Evolutionary conservation across 1,284 basidiomycete species (phyloP).

Genomic region (Ustilago trichophora): DNA sequence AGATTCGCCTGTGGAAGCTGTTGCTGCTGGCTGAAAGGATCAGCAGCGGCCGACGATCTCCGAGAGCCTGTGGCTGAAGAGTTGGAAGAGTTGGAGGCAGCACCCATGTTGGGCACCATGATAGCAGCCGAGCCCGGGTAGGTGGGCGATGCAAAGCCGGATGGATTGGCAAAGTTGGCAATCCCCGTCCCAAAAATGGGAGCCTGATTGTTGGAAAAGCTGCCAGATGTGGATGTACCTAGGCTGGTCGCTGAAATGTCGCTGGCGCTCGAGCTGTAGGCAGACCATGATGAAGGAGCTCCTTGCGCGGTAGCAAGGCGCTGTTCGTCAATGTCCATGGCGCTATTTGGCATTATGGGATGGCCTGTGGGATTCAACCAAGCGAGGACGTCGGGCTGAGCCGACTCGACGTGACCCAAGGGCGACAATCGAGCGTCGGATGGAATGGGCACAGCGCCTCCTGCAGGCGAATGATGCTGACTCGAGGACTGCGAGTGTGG

Average conservation of each 20-base stretch:
- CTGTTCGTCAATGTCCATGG: slow-evolving; percentile 36
- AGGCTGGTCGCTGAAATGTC: slow-evolving; percentile 22
- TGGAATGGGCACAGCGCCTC: slow-evolving; percentile 19
- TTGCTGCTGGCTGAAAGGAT: slow-evolving; percentile 17
- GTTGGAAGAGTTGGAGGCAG: slow-evolving; percentile 24
- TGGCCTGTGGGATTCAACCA: slow-evolving; percentile 30
- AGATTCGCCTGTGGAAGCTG: slow-evolving; percentile 11
- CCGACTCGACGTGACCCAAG: slow-evolving; percentile 6
- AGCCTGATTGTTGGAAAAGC: slow-evolving; percentile 7
- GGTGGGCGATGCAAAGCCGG: slow-evolving; percentile 16
- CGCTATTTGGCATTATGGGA: slow-evolving; percentile 6
- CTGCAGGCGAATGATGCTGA: slow-evolving; percentile 33
- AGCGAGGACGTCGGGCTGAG: slow-evolving; percentile 31
- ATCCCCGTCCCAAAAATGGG: slow-evolving; percentile 16
- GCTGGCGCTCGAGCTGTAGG: slow-evolving; percentile 36
- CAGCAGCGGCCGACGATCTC: slow-evolving; percentile 14
- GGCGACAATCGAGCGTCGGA: slow-evolving; percentile 26
- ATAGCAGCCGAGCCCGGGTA: slow-evolving; percentile 6
- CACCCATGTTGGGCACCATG: slow-evolving; percentile 14
- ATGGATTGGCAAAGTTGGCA: slow-evolving; percentile 3
- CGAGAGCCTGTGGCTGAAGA: slow-evolving; percentile 30
- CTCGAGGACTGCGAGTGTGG: slow-evolving; percentile 39
- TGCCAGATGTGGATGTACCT: slow-evolving; percentile 2
- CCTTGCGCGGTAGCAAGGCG: slow-evolving; percentile 3
- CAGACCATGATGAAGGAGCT: slow-evolving; percentile 33